These are phyloP conservation scores for Aphanomyces euteiches DNA, from an alignment of 352 stramenopile genomes.

Conservation along the genomic window DNA sequence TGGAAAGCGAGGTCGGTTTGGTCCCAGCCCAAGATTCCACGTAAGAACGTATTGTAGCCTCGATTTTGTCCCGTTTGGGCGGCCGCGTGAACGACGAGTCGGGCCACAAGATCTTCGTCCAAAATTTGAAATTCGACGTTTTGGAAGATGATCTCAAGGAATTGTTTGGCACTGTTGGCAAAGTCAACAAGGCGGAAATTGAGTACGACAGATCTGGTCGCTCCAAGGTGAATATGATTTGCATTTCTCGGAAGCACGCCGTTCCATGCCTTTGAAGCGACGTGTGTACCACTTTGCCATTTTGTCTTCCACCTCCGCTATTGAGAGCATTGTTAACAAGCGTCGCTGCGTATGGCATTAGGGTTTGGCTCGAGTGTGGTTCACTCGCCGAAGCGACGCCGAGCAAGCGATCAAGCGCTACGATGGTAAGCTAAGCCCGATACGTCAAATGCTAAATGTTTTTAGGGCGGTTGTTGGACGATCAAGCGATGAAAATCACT, in stretches of 20 bases:
- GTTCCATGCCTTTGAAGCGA: not conserved
- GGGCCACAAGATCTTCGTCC: constrained; percentile 74
- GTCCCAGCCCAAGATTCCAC: not conserved
- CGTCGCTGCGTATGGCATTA: constrained; percentile 16
- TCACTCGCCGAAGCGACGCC: constrained; percentile 54
- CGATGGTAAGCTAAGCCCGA: constrained; percentile 43
- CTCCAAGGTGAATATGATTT: constrained; percentile 45
- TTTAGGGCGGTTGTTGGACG: constrained; percentile 65
- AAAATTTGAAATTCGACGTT: constrained; percentile 83
- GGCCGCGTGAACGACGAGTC: constrained; percentile 41
- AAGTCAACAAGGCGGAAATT: constrained; percentile 75
- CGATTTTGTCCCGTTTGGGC: constrained; percentile 63
- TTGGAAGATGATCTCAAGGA: constrained; percentile 76
- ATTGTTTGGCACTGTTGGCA: constrained; percentile 71
- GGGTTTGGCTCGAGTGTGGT: constrained; percentile 75
- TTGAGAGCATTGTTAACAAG: constrained; percentile 11
- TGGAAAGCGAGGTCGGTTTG: constrained; percentile 12
- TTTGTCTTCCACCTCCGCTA: not conserved
- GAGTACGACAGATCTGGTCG: constrained; percentile 78
- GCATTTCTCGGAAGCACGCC: constrained; percentile 6
- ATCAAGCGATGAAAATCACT: constrained; percentile 69
- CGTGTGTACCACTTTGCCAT: not conserved
- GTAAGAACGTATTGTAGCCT: constrained; percentile 33
- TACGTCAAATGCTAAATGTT: constrained; percentile 12
- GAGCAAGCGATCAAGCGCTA: constrained; percentile 84